phyloP scores from a whole-genome alignment of 176 grass and related monocot species.

The Hordeum vulgare region DNA sequence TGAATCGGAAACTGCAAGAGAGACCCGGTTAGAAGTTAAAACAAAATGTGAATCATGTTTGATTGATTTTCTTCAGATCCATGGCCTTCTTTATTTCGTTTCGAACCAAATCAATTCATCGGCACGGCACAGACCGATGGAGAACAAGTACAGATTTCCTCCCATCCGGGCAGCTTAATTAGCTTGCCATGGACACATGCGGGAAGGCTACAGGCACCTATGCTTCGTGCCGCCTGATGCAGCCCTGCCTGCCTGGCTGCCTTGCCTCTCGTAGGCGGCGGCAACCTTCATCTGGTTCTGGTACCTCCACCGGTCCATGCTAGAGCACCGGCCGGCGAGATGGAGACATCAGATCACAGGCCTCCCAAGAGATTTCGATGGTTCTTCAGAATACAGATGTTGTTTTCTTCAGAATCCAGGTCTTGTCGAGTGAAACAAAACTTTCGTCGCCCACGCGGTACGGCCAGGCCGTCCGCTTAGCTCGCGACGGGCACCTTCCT shows the following conservation, averaged over 20 bases:
- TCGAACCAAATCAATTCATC: neutral
- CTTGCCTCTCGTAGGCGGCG: neutral
- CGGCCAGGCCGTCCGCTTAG: neutral
- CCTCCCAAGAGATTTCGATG: too few relatives aligned
- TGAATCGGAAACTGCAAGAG: too few relatives aligned
- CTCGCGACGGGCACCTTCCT: slow-evolving; percentile 18
- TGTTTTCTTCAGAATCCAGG: neutral
- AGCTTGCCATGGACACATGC: neutral
- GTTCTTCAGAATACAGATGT: neutral
- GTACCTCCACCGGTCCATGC: too few relatives aligned
- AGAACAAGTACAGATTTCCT: neutral
- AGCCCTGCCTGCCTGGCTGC: too few relatives aligned
- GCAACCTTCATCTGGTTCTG: too few relatives aligned
- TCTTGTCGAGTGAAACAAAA: neutral
- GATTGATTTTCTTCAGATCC: neutral
- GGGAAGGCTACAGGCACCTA: neutral
- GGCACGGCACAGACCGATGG: neutral
- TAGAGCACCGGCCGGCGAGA: neutral
- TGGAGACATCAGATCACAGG: neutral
- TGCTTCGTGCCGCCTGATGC: too few relatives aligned
- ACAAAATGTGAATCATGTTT: neutral
- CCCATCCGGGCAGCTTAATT: too few relatives aligned
- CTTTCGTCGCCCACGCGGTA: too few relatives aligned
- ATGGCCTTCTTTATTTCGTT: neutral
- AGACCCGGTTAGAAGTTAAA: neutral